Evolutionary conservation across 345 rosid species (phyloP).

Genomic region (Populus tremula): DNA sequence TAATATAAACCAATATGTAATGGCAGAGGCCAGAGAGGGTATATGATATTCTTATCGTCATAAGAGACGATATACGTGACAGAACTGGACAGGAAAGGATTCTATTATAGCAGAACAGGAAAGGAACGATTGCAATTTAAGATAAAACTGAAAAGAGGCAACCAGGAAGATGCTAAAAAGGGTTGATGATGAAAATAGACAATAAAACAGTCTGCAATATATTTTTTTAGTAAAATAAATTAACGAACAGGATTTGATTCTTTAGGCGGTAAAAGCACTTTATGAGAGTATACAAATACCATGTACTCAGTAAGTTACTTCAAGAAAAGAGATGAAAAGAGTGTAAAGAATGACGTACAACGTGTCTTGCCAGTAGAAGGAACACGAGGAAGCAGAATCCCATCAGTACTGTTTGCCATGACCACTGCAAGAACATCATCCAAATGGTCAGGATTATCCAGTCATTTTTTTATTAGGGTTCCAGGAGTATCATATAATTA

Average conservation of each 20-base stretch:
- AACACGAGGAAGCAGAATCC: constrained; percentile 73
- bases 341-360: constrained; percentile 47
- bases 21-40: background rate
- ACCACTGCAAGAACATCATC: constrained; percentile 58
- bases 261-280: background rate
- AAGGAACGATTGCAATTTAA: background rate
- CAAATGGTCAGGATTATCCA: background rate
- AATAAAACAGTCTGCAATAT: constrained; percentile 3
- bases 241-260: background rate
- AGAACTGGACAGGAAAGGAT: background rate
- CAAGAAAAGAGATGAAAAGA: background rate
- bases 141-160: background rate
- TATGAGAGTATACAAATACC: background rate
- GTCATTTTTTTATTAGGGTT: background rate
- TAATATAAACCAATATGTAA: too few species aligned
- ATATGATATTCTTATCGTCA: too few species aligned
- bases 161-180: background rate
- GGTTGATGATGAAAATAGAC: background rate
- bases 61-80: background rate
- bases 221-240: background rate
- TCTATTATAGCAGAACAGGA: background rate
- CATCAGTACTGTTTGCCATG: constrained; percentile 94
- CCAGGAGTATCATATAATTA: background rate
- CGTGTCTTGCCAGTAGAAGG: constrained; percentile 67
- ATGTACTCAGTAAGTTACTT: background rate